These are phyloP conservation scores for Suillus tomentosus DNA, from an alignment of 768 basidiomycete species.

Conservation along the genomic window DNA sequence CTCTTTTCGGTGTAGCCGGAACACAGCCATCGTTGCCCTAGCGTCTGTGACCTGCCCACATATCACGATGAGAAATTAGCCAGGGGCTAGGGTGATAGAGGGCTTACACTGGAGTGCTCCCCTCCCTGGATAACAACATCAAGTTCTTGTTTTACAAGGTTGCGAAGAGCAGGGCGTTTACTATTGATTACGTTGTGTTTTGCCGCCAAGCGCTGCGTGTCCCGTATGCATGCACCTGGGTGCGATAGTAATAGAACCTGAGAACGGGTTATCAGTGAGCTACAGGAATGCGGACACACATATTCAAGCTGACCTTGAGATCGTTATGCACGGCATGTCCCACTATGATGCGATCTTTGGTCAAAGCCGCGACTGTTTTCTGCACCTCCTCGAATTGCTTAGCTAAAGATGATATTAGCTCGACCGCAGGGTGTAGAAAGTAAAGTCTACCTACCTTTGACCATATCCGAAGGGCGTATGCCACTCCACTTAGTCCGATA, in stretches of 20 bases:
- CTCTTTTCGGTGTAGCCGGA: slow-evolving; percentile 73
- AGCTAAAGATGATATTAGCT: slow-evolving; percentile 44
- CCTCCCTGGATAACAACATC: slow-evolving; percentile 81
- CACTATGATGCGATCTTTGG: slow-evolving; percentile 78
- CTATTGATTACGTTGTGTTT: slow-evolving; percentile 63
- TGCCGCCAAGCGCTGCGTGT: slow-evolving; percentile 65
- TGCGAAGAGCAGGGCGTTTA: slow-evolving; percentile 73
- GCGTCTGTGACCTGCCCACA: slow-evolving; percentile 80
- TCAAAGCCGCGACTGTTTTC: slow-evolving; percentile 68
- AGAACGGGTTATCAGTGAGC: background rate
- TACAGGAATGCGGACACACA: background rate
- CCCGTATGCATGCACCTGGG: slow-evolving; percentile 61
- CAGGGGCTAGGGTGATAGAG: background rate
- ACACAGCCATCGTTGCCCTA: slow-evolving; percentile 93
- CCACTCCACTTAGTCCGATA: slow-evolving; percentile 92
- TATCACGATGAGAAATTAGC: background rate
- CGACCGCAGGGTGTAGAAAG: background rate
- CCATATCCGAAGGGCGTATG: slow-evolving; percentile 73
- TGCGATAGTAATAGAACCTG: slow-evolving; percentile 74
- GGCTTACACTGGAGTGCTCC: slow-evolving; percentile 86
- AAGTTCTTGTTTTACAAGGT: slow-evolving; percentile 78
- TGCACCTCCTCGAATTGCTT: slow-evolving; percentile 81
- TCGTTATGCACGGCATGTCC: slow-evolving; percentile 95
- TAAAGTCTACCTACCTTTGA: slow-evolving; percentile 49
- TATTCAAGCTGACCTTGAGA: slow-evolving; percentile 54